Conservation (phyloP, 2,329 filamentous ascomycete genomes). For the Pseudocercospora cruenta region DNA sequence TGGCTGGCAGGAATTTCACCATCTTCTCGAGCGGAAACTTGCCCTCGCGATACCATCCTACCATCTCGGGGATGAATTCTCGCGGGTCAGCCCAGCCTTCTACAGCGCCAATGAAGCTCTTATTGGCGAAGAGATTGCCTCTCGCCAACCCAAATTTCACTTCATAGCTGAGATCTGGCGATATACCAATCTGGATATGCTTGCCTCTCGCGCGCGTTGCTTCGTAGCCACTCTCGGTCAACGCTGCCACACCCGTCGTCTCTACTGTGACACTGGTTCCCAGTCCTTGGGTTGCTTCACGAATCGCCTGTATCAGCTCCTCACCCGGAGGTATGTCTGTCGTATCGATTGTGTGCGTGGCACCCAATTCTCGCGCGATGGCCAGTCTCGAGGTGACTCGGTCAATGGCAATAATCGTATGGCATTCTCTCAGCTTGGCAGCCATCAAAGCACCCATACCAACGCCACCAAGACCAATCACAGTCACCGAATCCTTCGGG, state of each 20-base stretch:
- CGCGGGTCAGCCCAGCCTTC: conserved; percentile 1
- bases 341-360: neutral
- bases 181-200: neutral
- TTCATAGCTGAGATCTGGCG: neutral
- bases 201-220: neutral
- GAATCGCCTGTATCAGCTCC: neutral
- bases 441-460: neutral
- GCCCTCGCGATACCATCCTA: neutral
- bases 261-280: neutral
- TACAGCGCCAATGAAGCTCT: neutral
- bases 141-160: neutral
- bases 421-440: neutral
- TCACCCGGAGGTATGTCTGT: neutral
- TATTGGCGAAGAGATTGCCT: neutral
- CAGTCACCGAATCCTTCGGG: neutral
- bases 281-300: neutral
- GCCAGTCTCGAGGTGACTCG: neutral
- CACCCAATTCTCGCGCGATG: neutral
- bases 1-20: neutral
- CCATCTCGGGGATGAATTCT: neutral
- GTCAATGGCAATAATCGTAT: conserved; percentile 1
- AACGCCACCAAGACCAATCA: conserved; percentile 1
- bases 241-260: neutral
- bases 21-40: neutral
- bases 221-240: neutral